Evolutionary conservation across 768 basidiomycete species (phyloP).

Genomic region (Boletellus sp.): DNA sequence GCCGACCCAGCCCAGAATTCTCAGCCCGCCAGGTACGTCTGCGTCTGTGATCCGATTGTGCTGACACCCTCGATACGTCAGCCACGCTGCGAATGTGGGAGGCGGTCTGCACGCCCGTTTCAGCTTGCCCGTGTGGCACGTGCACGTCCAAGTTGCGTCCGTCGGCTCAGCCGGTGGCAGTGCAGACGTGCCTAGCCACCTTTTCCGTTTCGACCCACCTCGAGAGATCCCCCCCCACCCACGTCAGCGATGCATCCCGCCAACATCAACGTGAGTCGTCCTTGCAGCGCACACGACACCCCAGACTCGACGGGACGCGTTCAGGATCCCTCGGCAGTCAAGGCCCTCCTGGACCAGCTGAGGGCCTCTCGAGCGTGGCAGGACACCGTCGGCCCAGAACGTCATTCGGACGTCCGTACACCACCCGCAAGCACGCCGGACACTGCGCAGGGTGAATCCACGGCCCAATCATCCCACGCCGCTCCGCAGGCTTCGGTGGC

Average conservation of each 20-base stretch:
- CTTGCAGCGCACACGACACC: background rate
- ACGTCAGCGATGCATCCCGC: slow-evolving; percentile 16
- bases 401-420: slow-evolving; percentile 2
- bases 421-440: slow-evolving; percentile 6
- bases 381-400: slow-evolving; percentile 29
- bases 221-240: slow-evolving; percentile 6
- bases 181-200: background rate
- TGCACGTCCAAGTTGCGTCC: background rate
- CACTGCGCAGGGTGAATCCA: slow-evolving; percentile 4
- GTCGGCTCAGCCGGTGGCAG: background rate
- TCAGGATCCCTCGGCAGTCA: slow-evolving; percentile 64
- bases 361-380: slow-evolving; percentile 69
- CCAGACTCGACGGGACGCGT: background rate
- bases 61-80: background rate
- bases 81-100: background rate
- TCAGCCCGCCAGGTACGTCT: background rate
- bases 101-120: too few relatives aligned
- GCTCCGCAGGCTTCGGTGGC: slow-evolving; percentile 47
- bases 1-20: background rate
- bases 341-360: slow-evolving; percentile 68
- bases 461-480: background rate
- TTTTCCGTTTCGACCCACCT: slow-evolving; percentile 9
- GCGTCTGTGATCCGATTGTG: background rate
- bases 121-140: too few relatives aligned
- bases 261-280: slow-evolving; percentile 53